Percentiles rank a stretch among this genome's conserved stretches.
phyloP scores from a whole-genome alignment of 768 basidiomycete species.

The Leccinum pellstonianum region DNA sequence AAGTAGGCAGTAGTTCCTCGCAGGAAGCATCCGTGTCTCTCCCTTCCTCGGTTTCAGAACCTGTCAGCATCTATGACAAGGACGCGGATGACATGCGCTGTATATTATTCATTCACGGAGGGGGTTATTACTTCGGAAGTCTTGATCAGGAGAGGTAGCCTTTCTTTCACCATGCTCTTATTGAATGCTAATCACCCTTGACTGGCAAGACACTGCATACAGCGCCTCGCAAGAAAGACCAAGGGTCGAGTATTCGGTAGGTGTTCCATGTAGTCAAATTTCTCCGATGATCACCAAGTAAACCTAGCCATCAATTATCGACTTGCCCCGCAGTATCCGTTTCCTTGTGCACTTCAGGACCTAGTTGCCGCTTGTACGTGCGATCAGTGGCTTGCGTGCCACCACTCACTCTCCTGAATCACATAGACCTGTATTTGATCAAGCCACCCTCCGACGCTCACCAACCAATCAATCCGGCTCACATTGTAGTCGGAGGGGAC shows the following conservation, averaged over 20 bases:
- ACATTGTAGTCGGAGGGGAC: slow-evolving; percentile 86
- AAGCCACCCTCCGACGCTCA: slow-evolving; percentile 84
- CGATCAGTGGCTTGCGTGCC: neutral
- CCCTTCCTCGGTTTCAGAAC: slow-evolving; percentile 24
- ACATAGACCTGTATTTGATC: slow-evolving; percentile 81
- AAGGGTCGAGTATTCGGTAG: slow-evolving; percentile 83
- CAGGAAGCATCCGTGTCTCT: slow-evolving; percentile 17
- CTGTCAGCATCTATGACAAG: slow-evolving; percentile 49
- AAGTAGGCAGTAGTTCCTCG: slow-evolving; percentile 2
- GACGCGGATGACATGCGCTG: slow-evolving; percentile 85
- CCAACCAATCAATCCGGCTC: slow-evolving; percentile 71
- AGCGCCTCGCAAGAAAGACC: slow-evolving; percentile 88
- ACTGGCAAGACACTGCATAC: slow-evolving; percentile 59
- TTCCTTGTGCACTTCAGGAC: slow-evolving; percentile 91
- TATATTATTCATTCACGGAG: slow-evolving; percentile 80
- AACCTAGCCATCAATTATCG: slow-evolving; percentile 71
- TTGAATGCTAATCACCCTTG: slow-evolving; percentile 6
- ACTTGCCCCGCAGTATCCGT: slow-evolving; percentile 96
- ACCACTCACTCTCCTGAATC: neutral
- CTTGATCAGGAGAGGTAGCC: slow-evolving; percentile 69
- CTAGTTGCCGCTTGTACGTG: slow-evolving; percentile 78
- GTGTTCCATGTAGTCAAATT: slow-evolving; percentile 13
- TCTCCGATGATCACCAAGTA: slow-evolving; percentile 14
- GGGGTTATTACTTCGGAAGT: slow-evolving; percentile 84
- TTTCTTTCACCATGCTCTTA: neutral